Evolutionary conservation across 345 rosid genomes (phyloP), one percentile per base, ranked within the genome.

Genomic region (Clausena lansium): DNA sequence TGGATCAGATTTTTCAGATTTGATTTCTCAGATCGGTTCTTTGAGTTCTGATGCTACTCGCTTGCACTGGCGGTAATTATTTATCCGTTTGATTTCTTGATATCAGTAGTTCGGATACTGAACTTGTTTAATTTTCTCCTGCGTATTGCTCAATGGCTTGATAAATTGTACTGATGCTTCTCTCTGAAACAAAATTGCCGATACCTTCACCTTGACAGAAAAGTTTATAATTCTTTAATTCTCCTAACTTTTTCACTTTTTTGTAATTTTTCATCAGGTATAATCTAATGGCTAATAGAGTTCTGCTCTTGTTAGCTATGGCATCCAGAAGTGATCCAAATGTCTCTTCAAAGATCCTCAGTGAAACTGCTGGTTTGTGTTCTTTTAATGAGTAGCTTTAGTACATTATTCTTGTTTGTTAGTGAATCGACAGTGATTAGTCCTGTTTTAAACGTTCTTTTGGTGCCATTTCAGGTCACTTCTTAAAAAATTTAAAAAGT

Each of bases 221-320:
- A 45, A 13, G 9, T 45, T 45, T 45, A 25, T 11, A 6, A 8
- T 47, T 28, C 52, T 47, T 47, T 15, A 38, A 41, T 35, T 9
- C 71, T 66, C 72, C 9, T 10, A 67, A 54, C 55, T 10, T 69
- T 39, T 30, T 17, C 57, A 41, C 24, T 25, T 74, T 1, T 24
- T 74, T 64, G 73, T 41, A 62, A 70, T 70, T 67, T 62, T 74
- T 33, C 80, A 75, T 58, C 87, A 96, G 98, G 91, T 94, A 96
- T 83, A 96, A 96, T 85, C 85, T 96, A 83, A 96, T 96, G 98
- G 99, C 99, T 77, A 96, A 96, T 87, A 89, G 99, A 86, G 93
- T 94, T 78, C 87, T 96, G 81, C 91, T 96, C 82, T 85, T 96
- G 81, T 84, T 96, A 87, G 97, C 97, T 77, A 90, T 96, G 98